These are phyloP conservation scores for Fusarium fracticaudum DNA, from an alignment of 2,329 filamentous ascomycete species.

Conservation along the genomic window DNA sequence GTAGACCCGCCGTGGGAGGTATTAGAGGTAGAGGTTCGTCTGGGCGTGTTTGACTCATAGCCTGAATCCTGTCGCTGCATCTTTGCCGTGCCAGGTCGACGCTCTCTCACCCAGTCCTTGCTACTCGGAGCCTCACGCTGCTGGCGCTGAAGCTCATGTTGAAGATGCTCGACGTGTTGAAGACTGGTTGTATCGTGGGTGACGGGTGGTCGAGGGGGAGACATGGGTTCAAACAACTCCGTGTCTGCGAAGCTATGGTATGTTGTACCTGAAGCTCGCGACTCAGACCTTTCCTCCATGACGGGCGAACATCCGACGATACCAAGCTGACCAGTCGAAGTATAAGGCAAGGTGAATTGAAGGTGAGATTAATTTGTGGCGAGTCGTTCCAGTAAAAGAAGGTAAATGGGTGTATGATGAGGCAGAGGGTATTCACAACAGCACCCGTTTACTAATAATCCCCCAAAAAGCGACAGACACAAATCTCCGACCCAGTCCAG, in stretches of 20 bases:
- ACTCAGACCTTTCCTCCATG: constrained; percentile 51
- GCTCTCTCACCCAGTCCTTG: constrained; percentile 39
- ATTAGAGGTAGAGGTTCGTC: constrained; percentile 53
- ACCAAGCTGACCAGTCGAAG: background rate
- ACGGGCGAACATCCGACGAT: constrained; percentile 34
- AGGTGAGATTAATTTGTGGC: constrained; percentile 1
- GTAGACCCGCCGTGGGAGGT: constrained; percentile 31
- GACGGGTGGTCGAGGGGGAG: constrained; percentile 41
- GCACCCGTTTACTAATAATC: background rate
- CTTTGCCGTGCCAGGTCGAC: constrained; percentile 45
- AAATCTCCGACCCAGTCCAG: constrained; percentile 41
- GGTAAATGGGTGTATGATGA: constrained; percentile 2
- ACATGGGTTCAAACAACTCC: constrained; percentile 56
- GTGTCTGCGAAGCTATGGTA: constrained; percentile 65
- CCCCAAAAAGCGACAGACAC: constrained; percentile 23
- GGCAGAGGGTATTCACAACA: constrained; percentile 26
- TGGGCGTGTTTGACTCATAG: constrained; percentile 61
- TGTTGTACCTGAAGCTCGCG: constrained; percentile 59
- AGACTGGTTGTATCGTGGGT: constrained; percentile 36
- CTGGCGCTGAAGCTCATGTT: constrained; percentile 35
- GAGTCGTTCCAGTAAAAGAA: background rate
- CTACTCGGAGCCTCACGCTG: constrained; percentile 22
- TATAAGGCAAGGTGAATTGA: background rate
- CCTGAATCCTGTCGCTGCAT: constrained; percentile 68
- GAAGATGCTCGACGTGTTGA: constrained; percentile 35